Conservation (phyloP, 352 stramenopile genomes). For the Pythium periplocum region DNA sequence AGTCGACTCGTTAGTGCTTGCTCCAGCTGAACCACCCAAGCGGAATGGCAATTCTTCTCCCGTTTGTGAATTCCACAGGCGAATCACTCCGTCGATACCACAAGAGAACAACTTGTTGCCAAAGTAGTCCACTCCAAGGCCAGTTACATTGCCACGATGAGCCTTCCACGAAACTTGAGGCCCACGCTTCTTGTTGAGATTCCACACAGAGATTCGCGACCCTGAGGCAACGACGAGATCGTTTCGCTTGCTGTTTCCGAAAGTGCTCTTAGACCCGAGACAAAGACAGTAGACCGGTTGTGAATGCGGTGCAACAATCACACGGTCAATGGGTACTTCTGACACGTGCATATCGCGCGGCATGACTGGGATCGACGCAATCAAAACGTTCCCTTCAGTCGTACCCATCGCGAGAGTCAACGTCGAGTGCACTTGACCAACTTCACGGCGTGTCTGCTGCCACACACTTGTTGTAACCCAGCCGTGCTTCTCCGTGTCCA, state of each 20-base stretch:
- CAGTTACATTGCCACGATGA: constrained; percentile 66
- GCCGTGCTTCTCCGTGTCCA: constrained; percentile 67
- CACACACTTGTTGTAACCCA: constrained; percentile 67
- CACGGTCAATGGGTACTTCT: constrained; percentile 34
- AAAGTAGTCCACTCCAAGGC: constrained; percentile 54
- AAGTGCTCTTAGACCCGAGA: constrained; percentile 46
- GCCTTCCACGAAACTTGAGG: constrained; percentile 45
- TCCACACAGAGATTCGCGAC: constrained; percentile 67
- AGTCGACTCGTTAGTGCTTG: constrained; percentile 3
- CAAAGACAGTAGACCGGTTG: constrained; percentile 60
- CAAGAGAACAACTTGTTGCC: constrained; percentile 57
- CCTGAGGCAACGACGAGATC: constrained; percentile 58
- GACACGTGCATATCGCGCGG: constrained; percentile 10
- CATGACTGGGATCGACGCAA: constrained; percentile 32
- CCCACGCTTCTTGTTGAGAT: constrained; percentile 44
- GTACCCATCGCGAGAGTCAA: constrained; percentile 56
- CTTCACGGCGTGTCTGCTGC: constrained; percentile 50
- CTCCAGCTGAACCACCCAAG: constrained; percentile 16
- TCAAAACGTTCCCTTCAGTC: constrained; percentile 50
- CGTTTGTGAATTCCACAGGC: constrained; percentile 48
- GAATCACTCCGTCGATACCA: constrained; percentile 57
- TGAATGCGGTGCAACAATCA: constrained; percentile 45
- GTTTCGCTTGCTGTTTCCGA: constrained; percentile 40
- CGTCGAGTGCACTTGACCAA: constrained; percentile 6
- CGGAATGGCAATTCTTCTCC: constrained; percentile 25